Conservation (phyloP, 805 yeast genomes). For the Ogataea ganodermae region DNA sequence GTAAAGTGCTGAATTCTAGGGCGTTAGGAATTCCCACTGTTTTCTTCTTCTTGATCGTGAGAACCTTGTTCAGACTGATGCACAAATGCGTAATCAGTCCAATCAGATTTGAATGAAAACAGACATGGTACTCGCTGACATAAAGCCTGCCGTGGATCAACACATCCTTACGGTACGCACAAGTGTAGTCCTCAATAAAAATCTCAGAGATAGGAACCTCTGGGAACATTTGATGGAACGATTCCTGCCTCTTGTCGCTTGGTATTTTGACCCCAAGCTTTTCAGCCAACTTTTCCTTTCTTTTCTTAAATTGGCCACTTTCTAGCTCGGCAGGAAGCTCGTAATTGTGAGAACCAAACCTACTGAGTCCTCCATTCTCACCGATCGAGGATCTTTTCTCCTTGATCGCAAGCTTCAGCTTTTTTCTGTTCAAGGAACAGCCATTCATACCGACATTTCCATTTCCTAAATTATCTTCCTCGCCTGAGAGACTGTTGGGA, state of each 20-base stretch:
- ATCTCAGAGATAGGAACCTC: conserved; percentile 51
- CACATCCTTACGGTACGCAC: conserved; percentile 67
- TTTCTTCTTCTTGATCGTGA: conserved; percentile 62
- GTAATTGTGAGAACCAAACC: conserved; percentile 11
- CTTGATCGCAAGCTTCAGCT: conserved; percentile 14
- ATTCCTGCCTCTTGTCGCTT: conserved; percentile 53
- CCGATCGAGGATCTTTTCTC: conserved; percentile 14
- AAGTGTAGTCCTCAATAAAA: conserved; percentile 60
- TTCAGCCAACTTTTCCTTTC: conserved; percentile 19
- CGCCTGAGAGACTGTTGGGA: conserved; percentile 16
- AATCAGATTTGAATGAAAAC: conserved; percentile 67
- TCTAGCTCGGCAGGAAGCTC: conserved; percentile 7
- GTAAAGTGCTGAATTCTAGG: conserved; percentile 60
- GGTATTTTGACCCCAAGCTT: conserved; percentile 38
- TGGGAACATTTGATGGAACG: conserved; percentile 61
- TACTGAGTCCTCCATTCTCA: conserved; percentile 14
- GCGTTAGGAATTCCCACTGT: conserved; percentile 74
- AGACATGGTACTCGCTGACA: conserved; percentile 53
- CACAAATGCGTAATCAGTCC: conserved; percentile 65
- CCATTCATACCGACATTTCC: conserved; percentile 5
- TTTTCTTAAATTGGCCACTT: conserved; percentile 3
- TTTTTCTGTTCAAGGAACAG: conserved; percentile 16
- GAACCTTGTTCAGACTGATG: conserved; percentile 61
- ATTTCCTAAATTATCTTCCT: conserved; percentile 17
- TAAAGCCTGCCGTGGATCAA: conserved; percentile 67